phyloP scores from a whole-genome alignment of 148 eudicot genomes.

The Hydrangea macrophylla region DNA sequence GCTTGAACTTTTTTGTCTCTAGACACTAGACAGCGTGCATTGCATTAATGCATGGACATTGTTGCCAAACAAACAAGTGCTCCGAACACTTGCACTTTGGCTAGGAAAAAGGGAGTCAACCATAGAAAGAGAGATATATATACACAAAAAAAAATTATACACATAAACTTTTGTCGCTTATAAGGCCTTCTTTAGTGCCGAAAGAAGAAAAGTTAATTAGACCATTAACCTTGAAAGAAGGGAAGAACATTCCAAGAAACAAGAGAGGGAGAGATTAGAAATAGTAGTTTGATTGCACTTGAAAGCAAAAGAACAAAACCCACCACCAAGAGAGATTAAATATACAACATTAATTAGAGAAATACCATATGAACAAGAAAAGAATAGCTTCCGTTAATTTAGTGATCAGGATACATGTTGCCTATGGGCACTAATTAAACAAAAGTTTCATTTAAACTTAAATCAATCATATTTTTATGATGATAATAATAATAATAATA shows the following conservation, averaged over 20 bases:
- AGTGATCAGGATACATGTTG: neutral
- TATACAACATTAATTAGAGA: neutral
- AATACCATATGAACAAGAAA: constrained; percentile 13
- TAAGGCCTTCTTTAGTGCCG: constrained; percentile 27
- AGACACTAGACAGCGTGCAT: too few species aligned
- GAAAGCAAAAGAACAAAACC: constrained; percentile 10
- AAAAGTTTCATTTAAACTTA: too few species aligned
- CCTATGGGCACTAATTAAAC: too few species aligned
- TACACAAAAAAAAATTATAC: neutral
- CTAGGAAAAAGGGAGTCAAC: too few species aligned
- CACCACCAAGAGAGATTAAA: neutral
- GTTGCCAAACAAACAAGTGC: too few species aligned
- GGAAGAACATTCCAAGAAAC: constrained; percentile 19
- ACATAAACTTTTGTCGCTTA: constrained; percentile 1
- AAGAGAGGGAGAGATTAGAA: constrained; percentile 4
- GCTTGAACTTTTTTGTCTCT: too few species aligned
- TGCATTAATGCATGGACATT: too few species aligned
- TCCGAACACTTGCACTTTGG: too few species aligned
- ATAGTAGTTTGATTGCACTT: constrained; percentile 6
- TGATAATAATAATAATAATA: too few species aligned
- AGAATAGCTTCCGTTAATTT: constrained; percentile 7
- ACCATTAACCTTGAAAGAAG: constrained; percentile 21
- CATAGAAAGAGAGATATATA: neutral
- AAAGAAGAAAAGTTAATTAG: constrained; percentile 25
- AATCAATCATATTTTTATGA: too few species aligned